Base-by-base conservation (phyloP, 768 basidiomycete species). In the Scleroderma citrinum region DNA sequence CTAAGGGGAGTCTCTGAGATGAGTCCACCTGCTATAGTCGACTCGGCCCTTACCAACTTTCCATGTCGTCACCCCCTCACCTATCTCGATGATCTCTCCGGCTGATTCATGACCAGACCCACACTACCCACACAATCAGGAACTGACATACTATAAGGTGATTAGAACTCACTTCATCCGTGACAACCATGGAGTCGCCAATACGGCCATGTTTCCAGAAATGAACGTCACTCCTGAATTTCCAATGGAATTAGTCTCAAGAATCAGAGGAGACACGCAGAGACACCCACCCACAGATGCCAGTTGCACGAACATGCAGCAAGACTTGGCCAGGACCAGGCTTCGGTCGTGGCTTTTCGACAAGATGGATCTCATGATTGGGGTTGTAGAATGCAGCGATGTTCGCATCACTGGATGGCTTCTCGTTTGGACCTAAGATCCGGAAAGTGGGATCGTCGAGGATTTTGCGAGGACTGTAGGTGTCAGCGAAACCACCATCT, bases 101-200 rank as follows among this genome's bases (percentile, higher is more conserved):
- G 83, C 83, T 47, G 82, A 83, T 63, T 85, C 83, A 51, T 85
- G 83, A 26, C 83, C 83, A 38, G 81, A 80, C 31, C 82, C 82
- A 49, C 82, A 83, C 81, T 83, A 37, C 10, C 43, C 2, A 26
- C 32, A 19, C 13, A 23, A 21, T 36, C 24, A 41, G 21, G 39
- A 34, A 17, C 16, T 23, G 42, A 30, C 38, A 46, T 39, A 44
- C 1, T 21, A 32, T 30, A 35, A 39, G 24, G 16, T 17, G 4
- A 47, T 38, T 17, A 8, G 39, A 37, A 49, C 59, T 52, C 49
- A 79, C 81, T 67, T 84, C 82, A 51, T 83, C 82, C 13, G 76
- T 80, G 24, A 84, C 82, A 20, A 85, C 69, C 83, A 84, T 85
- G 0, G 80, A 81, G 56, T 82, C 80, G 8, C 83, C 83, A 45